Percentiles rank a stretch among this genome's conserved stretches.
phyloP scores from a whole-genome alignment of 2,329 filamentous ascomycete species.

The Trichoderma sp. region DNA sequence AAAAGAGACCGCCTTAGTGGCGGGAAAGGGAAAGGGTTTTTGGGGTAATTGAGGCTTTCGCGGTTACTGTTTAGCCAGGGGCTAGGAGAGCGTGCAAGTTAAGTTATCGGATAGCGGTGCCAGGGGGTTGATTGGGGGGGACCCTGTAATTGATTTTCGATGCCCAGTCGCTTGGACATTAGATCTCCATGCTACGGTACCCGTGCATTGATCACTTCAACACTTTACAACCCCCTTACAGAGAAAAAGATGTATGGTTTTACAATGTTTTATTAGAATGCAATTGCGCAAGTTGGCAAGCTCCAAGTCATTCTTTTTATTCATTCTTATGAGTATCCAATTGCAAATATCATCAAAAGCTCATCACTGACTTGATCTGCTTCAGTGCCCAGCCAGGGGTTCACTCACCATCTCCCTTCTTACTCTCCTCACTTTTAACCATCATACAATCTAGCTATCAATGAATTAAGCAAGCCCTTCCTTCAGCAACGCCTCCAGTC shows the following conservation, averaged over 20 bases:
- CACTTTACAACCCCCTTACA: neutral
- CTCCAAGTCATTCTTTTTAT: neutral
- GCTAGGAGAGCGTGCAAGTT: neutral
- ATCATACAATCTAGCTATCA: neutral
- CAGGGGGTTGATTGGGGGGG: neutral
- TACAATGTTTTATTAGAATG: neutral
- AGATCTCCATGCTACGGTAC: neutral
- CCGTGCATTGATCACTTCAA: neutral
- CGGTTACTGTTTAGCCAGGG: neutral
- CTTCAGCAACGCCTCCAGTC: conserved; percentile 56
- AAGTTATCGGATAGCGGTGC: neutral
- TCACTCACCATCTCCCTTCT: neutral
- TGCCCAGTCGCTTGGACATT: neutral
- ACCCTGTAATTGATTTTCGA: neutral
- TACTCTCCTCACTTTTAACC: neutral
- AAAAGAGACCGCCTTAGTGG: neutral
- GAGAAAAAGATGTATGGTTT: neutral
- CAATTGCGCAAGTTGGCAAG: neutral
- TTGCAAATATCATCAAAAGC: neutral
- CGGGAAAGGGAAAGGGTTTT: neutral
- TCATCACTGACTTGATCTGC: neutral
- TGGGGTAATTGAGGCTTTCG: conserved; percentile 6
- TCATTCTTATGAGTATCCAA: neutral
- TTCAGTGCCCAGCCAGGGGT: neutral
- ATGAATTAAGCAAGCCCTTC: neutral